Base-by-base conservation (phyloP, 2,329 filamentous ascomycete species). In the Cladophialophora psammophila region DNA sequence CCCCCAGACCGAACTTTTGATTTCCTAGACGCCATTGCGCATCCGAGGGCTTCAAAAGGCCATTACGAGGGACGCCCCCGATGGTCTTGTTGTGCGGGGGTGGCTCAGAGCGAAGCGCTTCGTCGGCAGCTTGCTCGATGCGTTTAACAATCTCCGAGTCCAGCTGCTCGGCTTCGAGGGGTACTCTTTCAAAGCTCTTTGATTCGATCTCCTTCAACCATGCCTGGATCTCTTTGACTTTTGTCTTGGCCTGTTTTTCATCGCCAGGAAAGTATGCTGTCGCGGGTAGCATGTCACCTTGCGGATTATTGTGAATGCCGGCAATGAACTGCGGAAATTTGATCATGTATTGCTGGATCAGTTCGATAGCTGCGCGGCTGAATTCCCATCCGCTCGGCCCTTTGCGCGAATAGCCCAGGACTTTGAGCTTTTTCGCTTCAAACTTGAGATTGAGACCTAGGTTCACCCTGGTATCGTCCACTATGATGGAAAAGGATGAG, bases 371-470 rank as follows among this genome's bases (percentile, higher is more conserved):
- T 72, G 92, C 90, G 58, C 88, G 86, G 75, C 94, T 97, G 78
- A 97, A 99, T 78, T 99, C 95, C 96, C 96, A 99, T 5, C 96
- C 95, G 34, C 88, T 91, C 12, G 88, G 84, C 3, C 89, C 90
- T 76, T 95, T 95, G 73, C 93, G 91, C 31, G 94, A 97, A 79
- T 97, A 99, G 0, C 95, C 95, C 36, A 99, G 82, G 6, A 99
- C 95, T 81, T 99, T 99, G 73, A 94, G 86, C 80, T 97, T 97
- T 80, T 92, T 94, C 2, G 88, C 92, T 77, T 99, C 95, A 67
- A 99, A 99, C 78, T 99, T 99, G 72, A 99, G 85, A 75, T 99
- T 99, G 68, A 99, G 84, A 0, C 95, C 95, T 31, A 99, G 83
- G 74, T 99, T 99, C 69, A 97, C 85, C 73, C 92, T 91, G 66